Evolutionary conservation across 768 basidiomycete species (phyloP), one percentile per base, ranked within the genome.

Genomic region (Hypsizygus marmoreus): DNA sequence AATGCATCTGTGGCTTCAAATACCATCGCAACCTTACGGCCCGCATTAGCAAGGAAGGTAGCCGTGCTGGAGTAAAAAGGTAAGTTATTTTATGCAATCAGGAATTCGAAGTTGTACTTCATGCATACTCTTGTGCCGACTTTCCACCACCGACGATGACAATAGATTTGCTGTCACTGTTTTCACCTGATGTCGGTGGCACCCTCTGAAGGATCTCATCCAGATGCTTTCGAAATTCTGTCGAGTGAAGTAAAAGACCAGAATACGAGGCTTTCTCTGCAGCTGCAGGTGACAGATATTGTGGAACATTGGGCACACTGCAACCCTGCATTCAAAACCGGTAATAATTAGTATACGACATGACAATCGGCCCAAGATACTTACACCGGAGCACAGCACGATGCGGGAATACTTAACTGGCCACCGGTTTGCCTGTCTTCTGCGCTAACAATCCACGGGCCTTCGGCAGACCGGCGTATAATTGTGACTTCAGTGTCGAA

Each of bases 81-180:
- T 34, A 23, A 40, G 29, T 24, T n/a, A 38, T 14, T 25, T 31
- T 17, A 2, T 36, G n/a, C n/a, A n/a, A n/a, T n/a, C n/a, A 13
- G 8, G 29, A 16, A 23, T 2, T 30, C 8, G 4, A 2, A 40
- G 6, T 28, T n/a, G n/a, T n/a, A n/a, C n/a, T n/a, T n/a, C n/a
- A n/a, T n/a, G 59, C 67, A 36, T 51, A 70, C 73, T 86, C 85
- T 66, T 81, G 79, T 0, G 81, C 81, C 3, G 84, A 86, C 57
- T 79, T 86, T 4, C 84, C 84, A 17, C 84, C 80, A 2, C 85
- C 85, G 2, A 85, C 63, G 2, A 86, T 67, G 0, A 84, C 66
- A 6, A 77, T 64, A 0, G 69, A 58, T 9, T n/a, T n/a, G n/a
- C n/a, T n/a, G n/a, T 57, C 35, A 7, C 46, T 43, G 11, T 55